Percentiles rank a stretch among this genome's conserved stretches.
Conservation (phyloP, 768 basidiomycete species). For the Tephrocybe sp. region DNA sequence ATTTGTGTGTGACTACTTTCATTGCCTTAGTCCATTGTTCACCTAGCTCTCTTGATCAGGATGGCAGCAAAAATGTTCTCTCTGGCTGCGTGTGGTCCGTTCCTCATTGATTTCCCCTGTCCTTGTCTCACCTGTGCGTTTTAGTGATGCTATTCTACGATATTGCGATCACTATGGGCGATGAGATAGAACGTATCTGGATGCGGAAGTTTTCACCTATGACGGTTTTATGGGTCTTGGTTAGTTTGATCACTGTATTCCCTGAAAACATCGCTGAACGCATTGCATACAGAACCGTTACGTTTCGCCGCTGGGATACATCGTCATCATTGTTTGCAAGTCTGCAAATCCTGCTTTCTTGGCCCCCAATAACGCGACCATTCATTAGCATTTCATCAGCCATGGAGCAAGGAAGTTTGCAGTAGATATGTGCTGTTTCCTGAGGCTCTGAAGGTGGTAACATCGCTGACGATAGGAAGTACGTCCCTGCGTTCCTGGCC, state of each 20-base stretch:
- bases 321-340: slow-evolving; percentile 34
- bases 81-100: slow-evolving; percentile 35
- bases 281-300: slow-evolving; percentile 32
- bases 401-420: slow-evolving; percentile 32
- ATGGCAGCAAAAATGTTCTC: slow-evolving; percentile 37
- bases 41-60: slow-evolving; percentile 16
- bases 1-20: slow-evolving; percentile 15
- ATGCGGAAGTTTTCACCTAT: slow-evolving; percentile 25
- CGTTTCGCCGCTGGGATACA: slow-evolving; percentile 33
- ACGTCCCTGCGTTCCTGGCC: not conserved
- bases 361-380: not conserved
- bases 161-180: slow-evolving; percentile 32
- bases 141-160: slow-evolving; percentile 36
- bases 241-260: slow-evolving; percentile 10
- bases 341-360: slow-evolving; percentile 24
- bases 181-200: slow-evolving; percentile 38
- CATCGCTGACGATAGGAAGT: slow-evolving; percentile 32
- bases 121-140: not conserved
- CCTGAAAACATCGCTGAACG: not conserved
- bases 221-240: slow-evolving; percentile 31
- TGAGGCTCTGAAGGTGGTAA: slow-evolving; percentile 33
- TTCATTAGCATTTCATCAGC: slow-evolving; percentile 32
- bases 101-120: not conserved
- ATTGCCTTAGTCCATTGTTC: not conserved
- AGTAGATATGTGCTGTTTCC: slow-evolving; percentile 34